Evolutionary conservation across 495 filamentous ascomycete genomes (phyloP).

Genomic region (Neurospora sp.): DNA sequence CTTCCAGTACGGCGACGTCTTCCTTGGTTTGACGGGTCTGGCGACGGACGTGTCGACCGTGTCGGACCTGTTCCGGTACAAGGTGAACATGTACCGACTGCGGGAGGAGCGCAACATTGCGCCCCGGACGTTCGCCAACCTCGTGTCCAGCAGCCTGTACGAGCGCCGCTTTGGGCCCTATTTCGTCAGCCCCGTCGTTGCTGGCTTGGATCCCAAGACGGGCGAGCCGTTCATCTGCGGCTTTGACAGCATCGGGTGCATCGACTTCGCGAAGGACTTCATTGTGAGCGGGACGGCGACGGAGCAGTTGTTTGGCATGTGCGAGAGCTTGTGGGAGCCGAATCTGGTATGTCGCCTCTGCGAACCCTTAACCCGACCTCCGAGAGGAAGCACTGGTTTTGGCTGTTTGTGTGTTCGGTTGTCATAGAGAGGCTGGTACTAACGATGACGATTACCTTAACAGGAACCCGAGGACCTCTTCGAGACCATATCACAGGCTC

Average conservation of each 20-base stretch:
- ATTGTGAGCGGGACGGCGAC: slow-evolving; percentile 94
- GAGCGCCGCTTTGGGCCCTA: slow-evolving; percentile 92
- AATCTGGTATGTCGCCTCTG: slow-evolving; percentile 57
- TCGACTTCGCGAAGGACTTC: slow-evolving; percentile 98
- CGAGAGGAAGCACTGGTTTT: too few relatives aligned
- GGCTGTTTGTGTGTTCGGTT: background rate
- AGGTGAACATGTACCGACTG: slow-evolving; percentile 99
- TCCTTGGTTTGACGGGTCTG: slow-evolving; percentile 92
- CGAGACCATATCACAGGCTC: slow-evolving; percentile 95
- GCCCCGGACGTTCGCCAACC: slow-evolving; percentile 88
- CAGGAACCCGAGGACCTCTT: slow-evolving; percentile 90
- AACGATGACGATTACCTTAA: background rate
- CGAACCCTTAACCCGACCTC: background rate
- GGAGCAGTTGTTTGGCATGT: slow-evolving; percentile 97
- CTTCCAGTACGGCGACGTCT: slow-evolving; percentile 93
- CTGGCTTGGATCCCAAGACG: slow-evolving; percentile 83
- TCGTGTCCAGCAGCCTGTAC: slow-evolving; percentile 83
- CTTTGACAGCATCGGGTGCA: slow-evolving; percentile 98
- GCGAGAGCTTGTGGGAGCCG: slow-evolving; percentile 96
- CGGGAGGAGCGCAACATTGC: slow-evolving; percentile 94
- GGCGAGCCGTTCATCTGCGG: slow-evolving; percentile 96
- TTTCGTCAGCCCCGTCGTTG: slow-evolving; percentile 90
- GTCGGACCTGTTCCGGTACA: slow-evolving; percentile 95
- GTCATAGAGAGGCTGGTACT: background rate
- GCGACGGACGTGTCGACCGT: slow-evolving; percentile 94